These are phyloP conservation scores for Fusarium sp. DNA, from an alignment of 2,329 filamentous ascomycete species.

Conservation along the genomic window DNA sequence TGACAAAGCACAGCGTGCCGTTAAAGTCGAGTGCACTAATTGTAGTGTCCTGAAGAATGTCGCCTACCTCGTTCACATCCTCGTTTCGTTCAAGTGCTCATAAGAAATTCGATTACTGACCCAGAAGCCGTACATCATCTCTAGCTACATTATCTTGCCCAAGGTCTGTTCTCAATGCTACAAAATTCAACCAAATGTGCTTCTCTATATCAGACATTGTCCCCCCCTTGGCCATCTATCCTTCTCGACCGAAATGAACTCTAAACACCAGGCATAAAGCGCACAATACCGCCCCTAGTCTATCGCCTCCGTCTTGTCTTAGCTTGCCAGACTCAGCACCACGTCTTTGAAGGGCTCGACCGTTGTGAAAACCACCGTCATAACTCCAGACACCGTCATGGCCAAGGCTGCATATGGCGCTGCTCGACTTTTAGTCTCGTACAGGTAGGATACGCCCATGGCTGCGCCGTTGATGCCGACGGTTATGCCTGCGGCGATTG, in stretches of 20 bases:
- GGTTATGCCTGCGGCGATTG: conserved; percentile 59
- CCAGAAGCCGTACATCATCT: not conserved
- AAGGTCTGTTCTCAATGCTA: conserved; percentile 21
- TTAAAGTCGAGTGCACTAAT: conserved; percentile 4
- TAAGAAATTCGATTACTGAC: not conserved
- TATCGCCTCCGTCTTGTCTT: conserved; percentile 23
- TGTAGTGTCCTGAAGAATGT: not conserved
- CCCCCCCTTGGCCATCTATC: conserved; percentile 19
- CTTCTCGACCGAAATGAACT: conserved; percentile 28
- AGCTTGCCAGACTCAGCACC: conserved; percentile 48
- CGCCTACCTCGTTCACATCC: not conserved
- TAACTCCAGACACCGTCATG: conserved; percentile 65
- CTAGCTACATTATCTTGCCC: conserved; percentile 9
- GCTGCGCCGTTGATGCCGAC: conserved; percentile 67
- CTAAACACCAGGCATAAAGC: conserved; percentile 25
- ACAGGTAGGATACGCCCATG: conserved; percentile 66
- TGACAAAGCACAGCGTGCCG: conserved; percentile 29
- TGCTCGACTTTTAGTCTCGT: conserved; percentile 60
- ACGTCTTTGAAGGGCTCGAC: conserved; percentile 55
- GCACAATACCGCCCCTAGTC: conserved; percentile 7
- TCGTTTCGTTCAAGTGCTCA: conserved; percentile 6
- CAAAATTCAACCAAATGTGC: conserved; percentile 15
- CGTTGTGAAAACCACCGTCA: conserved; percentile 63
- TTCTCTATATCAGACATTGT: conserved; percentile 7
- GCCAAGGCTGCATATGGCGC: conserved; percentile 64